Conservation (phyloP, 352 stramenopile species). For the Phytopythium helicoides region DNA sequence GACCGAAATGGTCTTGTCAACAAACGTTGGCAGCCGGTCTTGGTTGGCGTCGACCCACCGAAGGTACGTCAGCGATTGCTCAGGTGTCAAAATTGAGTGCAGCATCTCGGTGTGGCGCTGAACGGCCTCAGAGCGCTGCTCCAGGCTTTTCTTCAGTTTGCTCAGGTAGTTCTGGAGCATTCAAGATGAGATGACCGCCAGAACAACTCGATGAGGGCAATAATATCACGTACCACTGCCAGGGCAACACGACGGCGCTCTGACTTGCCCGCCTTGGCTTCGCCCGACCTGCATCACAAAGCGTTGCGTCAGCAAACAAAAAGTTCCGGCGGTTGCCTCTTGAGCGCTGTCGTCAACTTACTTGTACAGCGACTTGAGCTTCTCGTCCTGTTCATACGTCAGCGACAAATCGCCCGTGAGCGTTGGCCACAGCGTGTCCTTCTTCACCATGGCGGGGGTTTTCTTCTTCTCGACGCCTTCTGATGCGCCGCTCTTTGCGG, state of each 20-base stretch:
- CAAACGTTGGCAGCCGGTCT: constrained; percentile 55
- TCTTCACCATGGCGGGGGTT: constrained; percentile 61
- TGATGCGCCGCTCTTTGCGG: constrained; percentile 32
- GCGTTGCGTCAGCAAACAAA: constrained; percentile 4
- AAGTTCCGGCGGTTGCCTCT: too few species aligned
- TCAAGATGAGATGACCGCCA: neutral
- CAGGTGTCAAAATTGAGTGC: constrained; percentile 81
- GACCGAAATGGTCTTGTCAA: constrained; percentile 61
- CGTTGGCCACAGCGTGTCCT: constrained; percentile 81
- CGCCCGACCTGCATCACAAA: constrained; percentile 40
- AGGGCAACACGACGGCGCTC: constrained; percentile 79
- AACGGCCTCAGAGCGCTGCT: constrained; percentile 75
- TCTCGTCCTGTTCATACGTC: constrained; percentile 90
- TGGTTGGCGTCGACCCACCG: constrained; percentile 83
- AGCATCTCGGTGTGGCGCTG: constrained; percentile 79
- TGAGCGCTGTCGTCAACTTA: constrained; percentile 10
- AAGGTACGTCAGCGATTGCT: constrained; percentile 83
- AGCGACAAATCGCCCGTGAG: constrained; percentile 74
- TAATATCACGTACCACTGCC: constrained; percentile 57
- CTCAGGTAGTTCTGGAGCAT: constrained; percentile 81
- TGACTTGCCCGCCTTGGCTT: constrained; percentile 81
- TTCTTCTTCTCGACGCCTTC: constrained; percentile 72
- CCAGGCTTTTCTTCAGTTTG: constrained; percentile 83
- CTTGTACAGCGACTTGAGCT: constrained; percentile 88
- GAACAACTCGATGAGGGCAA: neutral